Evolutionary conservation across 2,329 filamentous ascomycete species (phyloP).

Genomic region (Dactylellina sp.): DNA sequence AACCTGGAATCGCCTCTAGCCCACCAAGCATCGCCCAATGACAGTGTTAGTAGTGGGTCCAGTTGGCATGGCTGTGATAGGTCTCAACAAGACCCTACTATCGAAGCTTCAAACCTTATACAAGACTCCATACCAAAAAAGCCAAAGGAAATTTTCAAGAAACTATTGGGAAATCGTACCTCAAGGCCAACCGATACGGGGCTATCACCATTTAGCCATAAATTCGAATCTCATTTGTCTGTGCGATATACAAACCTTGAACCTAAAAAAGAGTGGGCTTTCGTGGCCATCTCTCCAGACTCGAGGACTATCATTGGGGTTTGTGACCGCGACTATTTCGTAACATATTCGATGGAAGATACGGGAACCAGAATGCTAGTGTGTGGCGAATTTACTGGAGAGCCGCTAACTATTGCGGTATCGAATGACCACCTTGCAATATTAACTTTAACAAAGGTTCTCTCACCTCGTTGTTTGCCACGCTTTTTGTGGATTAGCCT

Average conservation of each 20-base stretch:
- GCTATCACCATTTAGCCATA: slow-evolving; percentile 26
- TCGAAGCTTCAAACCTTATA: neutral
- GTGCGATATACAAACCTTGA: slow-evolving; percentile 35
- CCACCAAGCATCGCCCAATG: neutral
- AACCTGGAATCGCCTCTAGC: neutral
- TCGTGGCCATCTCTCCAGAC: slow-evolving; percentile 49
- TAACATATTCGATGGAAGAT: slow-evolving; percentile 43
- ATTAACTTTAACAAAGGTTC: slow-evolving; percentile 51
- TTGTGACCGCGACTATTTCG: slow-evolving; percentile 45
- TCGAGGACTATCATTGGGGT: slow-evolving; percentile 43
- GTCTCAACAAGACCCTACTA: neutral
- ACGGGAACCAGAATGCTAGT: slow-evolving; percentile 22
- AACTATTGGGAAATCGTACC: slow-evolving; percentile 23
- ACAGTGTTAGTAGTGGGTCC: slow-evolving; percentile 2
- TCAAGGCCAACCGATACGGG: slow-evolving; percentile 17
- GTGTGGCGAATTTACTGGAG: slow-evolving; percentile 46
- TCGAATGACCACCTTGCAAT: slow-evolving; percentile 51
- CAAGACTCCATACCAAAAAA: slow-evolving; percentile 27
- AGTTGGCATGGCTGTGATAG: slow-evolving; percentile 24
- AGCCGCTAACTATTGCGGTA: slow-evolving; percentile 36
- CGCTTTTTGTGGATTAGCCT: neutral
- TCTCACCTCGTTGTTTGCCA: slow-evolving; percentile 9
- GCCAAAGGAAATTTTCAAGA: slow-evolving; percentile 47
- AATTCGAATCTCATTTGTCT: slow-evolving; percentile 23
- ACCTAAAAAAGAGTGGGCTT: slow-evolving; percentile 48